phyloP scores from a whole-genome alignment of 805 yeast species.

The Metschnikowia gelsemii region DNA sequence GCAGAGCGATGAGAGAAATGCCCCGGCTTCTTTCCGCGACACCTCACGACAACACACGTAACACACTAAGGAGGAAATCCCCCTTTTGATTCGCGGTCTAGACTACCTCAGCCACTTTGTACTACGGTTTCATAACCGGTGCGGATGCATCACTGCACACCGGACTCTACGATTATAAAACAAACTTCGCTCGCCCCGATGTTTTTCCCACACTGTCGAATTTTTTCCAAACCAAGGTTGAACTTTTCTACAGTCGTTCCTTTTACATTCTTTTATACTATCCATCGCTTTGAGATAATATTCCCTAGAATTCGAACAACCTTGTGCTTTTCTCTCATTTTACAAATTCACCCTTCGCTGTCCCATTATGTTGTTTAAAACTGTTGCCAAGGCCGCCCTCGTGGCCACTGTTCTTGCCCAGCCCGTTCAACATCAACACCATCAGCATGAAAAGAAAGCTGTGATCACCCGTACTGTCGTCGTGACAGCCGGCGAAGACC shows the following conservation, averaged over 20 bases:
- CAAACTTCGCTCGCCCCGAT: conserved; percentile 3
- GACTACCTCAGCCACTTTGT: conserved; percentile 4
- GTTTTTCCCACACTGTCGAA: conserved; percentile 2
- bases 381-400: conserved; percentile 49
- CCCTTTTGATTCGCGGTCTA: conserved; percentile 12
- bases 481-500: conserved; percentile 46
- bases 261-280: conserved; percentile 20
- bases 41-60: neutral
- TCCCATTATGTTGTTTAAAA: conserved; percentile 46
- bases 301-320: conserved; percentile 27
- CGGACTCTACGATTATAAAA: conserved; percentile 4
- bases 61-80: neutral
- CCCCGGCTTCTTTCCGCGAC: too few relatives aligned
- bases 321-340: conserved; percentile 16
- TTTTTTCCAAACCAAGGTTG: conserved; percentile 18
- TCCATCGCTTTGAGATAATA: neutral
- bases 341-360: neutral
- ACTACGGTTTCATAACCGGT: conserved; percentile 7
- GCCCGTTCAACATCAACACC: conserved; percentile 62
- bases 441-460: conserved; percentile 51
- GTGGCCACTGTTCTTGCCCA: conserved; percentile 54
- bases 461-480: conserved; percentile 50
- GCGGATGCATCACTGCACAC: conserved; percentile 3
- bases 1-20: too few relatives aligned
- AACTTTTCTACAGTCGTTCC: conserved; percentile 40